Percentiles rank a stretch among this genome's conserved stretches.
These are phyloP conservation scores for Papiliotrema fonsecae DNA, from an alignment of 1,284 basidiomycete genomes.

Conservation along the genomic window DNA sequence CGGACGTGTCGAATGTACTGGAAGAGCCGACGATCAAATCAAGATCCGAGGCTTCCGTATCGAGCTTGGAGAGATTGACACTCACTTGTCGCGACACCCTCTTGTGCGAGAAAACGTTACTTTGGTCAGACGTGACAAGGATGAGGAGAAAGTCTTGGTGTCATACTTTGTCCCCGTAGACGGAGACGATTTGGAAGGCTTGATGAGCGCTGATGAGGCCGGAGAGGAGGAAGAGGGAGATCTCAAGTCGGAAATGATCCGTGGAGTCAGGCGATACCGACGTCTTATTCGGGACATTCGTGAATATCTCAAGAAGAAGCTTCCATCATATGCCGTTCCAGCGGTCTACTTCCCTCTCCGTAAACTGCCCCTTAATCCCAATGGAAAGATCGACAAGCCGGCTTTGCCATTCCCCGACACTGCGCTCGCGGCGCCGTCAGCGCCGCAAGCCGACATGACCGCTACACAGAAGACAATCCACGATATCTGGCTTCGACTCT, in stretches of 20 bases:
- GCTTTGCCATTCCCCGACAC: slow-evolving; percentile 99
- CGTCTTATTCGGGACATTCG: slow-evolving; percentile 88
- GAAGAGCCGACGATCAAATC: slow-evolving; percentile 97
- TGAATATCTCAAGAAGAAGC: slow-evolving; percentile 94
- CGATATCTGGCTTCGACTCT: slow-evolving; percentile 74
- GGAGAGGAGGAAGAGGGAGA: slow-evolving; percentile 49
- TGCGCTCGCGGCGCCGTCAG: slow-evolving; percentile 57
- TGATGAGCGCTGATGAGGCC: slow-evolving; percentile 64
- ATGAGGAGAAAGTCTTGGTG: slow-evolving; percentile 98
- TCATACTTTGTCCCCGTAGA: slow-evolving; percentile 96
- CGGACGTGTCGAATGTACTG: slow-evolving; percentile 94
- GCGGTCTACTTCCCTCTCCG: slow-evolving; percentile 90
- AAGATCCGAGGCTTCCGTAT: slow-evolving; percentile 99
- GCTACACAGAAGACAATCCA: slow-evolving; percentile 77
- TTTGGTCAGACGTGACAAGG: slow-evolving; percentile 92
- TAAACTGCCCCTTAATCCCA: slow-evolving; percentile 97
- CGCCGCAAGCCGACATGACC: slow-evolving; percentile 48
- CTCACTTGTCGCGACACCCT: slow-evolving; percentile 88
- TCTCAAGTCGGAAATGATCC: slow-evolving; percentile 55
- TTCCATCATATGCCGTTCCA: slow-evolving; percentile 89
- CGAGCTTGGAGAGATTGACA: slow-evolving; percentile 98
- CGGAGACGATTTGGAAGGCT: slow-evolving; percentile 61
- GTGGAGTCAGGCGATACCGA: slow-evolving; percentile 75
- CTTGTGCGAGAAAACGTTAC: slow-evolving; percentile 96
- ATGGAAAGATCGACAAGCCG: slow-evolving; percentile 99